These are phyloP conservation scores for Fusarium algeriense DNA, from an alignment of 2,329 filamentous ascomycete species.

Conservation along the genomic window DNA sequence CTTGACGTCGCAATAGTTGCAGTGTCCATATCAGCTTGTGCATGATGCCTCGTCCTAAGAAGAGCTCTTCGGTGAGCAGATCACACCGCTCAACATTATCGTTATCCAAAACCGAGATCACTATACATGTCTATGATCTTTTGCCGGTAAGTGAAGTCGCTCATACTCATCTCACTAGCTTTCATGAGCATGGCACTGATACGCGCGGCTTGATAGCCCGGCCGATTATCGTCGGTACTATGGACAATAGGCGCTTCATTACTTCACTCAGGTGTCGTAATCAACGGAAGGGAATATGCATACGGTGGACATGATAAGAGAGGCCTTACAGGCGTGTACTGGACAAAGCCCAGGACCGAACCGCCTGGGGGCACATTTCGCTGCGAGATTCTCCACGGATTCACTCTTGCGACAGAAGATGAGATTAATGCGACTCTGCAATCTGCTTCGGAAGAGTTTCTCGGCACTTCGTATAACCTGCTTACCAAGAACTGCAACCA, in stretches of 20 bases:
- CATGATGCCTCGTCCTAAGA: constrained; percentile 48
- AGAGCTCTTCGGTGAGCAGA: constrained; percentile 48
- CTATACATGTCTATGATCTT: constrained; percentile 83
- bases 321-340: constrained; percentile 83
- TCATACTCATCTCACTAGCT: constrained; percentile 1
- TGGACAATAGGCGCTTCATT: constrained; percentile 84
- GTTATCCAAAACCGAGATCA: constrained; percentile 77
- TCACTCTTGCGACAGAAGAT: constrained; percentile 74
- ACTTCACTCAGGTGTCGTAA: constrained; percentile 85
- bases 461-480: constrained; percentile 82
- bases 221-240: constrained; percentile 78
- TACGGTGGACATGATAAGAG: constrained; percentile 83
- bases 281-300: constrained; percentile 84
- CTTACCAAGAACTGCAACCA: constrained; percentile 90
- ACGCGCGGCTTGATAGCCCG: constrained; percentile 64
- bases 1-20: constrained; percentile 42
- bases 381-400: constrained; percentile 81
- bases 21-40: constrained; percentile 3
- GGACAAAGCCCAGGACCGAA: constrained; percentile 77
- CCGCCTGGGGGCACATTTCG: constrained; percentile 84
- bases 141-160: constrained; percentile 67
- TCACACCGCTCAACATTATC: constrained; percentile 75
- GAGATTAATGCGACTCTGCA: constrained; percentile 80
- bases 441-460: constrained; percentile 77
- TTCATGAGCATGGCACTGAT: constrained; percentile 30